Evolutionary conservation across 208 protist species (phyloP).

Genomic region (Trypanosoma grayi): DNA sequence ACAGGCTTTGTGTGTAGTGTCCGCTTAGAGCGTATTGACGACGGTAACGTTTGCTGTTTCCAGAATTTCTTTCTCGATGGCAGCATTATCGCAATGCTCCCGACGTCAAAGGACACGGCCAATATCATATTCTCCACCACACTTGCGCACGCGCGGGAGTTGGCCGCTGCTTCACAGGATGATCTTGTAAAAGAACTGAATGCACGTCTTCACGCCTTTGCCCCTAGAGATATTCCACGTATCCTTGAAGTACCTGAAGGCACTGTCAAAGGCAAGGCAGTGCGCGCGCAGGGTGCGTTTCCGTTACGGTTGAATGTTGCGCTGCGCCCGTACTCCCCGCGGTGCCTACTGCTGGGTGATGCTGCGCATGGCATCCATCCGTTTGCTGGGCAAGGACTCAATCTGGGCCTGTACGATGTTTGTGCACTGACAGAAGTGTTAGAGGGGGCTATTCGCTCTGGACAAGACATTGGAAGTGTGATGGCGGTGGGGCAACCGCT

Average conservation of each 20-base stretch:
- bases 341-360: conserved; percentile 78
- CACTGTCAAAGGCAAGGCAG: conserved; percentile 32
- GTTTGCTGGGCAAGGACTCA: conserved; percentile 91
- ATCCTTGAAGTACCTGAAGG: conserved; percentile 71
- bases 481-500: conserved; percentile 71
- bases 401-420: conserved; percentile 89
- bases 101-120: conserved; percentile 65
- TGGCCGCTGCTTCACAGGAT: conserved; percentile 45
- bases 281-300: conserved; percentile 65
- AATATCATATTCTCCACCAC: conserved; percentile 88
- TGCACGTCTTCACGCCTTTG: conserved; percentile 53
- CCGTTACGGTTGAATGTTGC: conserved; percentile 70
- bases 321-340: conserved; percentile 50
- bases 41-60: conserved; percentile 85
- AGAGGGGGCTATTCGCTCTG: conserved; percentile 55
- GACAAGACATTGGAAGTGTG: conserved; percentile 78
- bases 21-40: conserved; percentile 47
- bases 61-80: conserved; percentile 89
- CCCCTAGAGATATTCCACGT: conserved; percentile 67
- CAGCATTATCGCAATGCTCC: conserved; percentile 79
- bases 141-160: conserved; percentile 48
- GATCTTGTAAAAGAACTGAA: conserved; percentile 78
- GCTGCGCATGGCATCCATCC: conserved; percentile 92
- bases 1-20: conserved; percentile 82
- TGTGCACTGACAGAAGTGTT: conserved; percentile 64